These are phyloP conservation scores for Talinum fruticosum DNA, from an alignment of 148 eudicot genomes.

Conservation along the genomic window DNA sequence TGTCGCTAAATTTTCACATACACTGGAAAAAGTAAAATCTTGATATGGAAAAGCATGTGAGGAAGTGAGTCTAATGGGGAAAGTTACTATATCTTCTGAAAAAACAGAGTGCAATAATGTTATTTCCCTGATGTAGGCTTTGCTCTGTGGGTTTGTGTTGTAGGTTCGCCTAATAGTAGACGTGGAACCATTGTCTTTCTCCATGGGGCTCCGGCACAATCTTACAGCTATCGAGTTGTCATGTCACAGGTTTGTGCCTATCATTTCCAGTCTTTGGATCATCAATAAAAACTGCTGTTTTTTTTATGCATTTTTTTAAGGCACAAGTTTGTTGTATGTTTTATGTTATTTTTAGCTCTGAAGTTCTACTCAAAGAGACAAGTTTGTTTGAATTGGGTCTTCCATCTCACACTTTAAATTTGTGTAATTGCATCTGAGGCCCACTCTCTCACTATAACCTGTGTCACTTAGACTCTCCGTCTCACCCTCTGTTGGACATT, in stretches of 20 bases:
- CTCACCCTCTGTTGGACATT: not conserved
- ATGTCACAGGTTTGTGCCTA: constrained; percentile 78
- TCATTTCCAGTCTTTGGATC: not conserved
- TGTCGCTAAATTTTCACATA: no score
- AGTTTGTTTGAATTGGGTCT: not conserved
- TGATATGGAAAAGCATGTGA: no score
- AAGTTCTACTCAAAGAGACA: not conserved
- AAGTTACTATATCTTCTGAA: no score
- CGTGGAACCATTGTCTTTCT: constrained; percentile 86
- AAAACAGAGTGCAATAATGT: no score
- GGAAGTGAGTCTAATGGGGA: no score
- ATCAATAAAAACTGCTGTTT: not conserved
- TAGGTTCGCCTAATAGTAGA: constrained; percentile 67
- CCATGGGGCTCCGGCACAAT: constrained; percentile 98
- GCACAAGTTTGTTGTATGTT: not conserved
- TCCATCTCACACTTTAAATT: not conserved
- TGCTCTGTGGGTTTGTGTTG: constrained; percentile 15
- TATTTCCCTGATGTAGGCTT: no score
- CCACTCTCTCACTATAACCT: not conserved
- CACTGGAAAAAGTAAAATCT: no score
- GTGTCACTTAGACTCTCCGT: not conserved
- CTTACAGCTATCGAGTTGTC: constrained; percentile 88
- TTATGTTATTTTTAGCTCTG: not conserved
- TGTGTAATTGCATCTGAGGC: not conserved
- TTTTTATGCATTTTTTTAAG: not conserved